phyloP scores from a whole-genome alignment of 2,329 filamentous ascomycete genomes.

The Colletotrichum sp. region DNA sequence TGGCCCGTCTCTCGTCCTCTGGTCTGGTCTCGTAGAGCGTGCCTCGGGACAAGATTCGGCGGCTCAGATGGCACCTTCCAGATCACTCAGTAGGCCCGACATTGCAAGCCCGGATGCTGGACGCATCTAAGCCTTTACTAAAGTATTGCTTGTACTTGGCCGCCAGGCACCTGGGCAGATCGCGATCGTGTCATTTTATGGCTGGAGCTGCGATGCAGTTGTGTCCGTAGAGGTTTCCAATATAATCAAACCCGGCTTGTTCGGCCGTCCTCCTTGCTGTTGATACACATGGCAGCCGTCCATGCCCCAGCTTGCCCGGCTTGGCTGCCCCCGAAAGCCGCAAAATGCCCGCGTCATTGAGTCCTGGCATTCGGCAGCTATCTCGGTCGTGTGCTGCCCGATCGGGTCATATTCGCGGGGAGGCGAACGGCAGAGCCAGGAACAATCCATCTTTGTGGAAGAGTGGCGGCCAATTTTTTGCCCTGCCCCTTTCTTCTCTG shows the following conservation, averaged over 20 bases:
- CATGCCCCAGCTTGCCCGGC: neutral
- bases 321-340: neutral
- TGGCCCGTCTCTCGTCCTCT: neutral
- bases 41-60: neutral
- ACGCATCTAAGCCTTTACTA: neutral
- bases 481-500: neutral
- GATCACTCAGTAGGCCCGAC: neutral
- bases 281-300: neutral
- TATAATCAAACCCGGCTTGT: neutral
- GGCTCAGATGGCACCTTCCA: neutral
- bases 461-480: neutral
- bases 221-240: neutral
- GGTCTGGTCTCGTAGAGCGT: neutral
- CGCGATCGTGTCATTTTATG: neutral
- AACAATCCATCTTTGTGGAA: neutral
- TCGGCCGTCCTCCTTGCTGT: neutral
- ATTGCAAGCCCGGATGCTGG: neutral
- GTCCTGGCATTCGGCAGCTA: neutral
- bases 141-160: neutral
- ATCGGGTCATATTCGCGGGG: neutral
- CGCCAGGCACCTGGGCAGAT: neutral
- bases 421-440: neutral
- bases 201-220: neutral
- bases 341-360: conserved; percentile 11
- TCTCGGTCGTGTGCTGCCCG: neutral